Evolutionary conservation across 805 yeast genomes (phyloP).

Genomic region (Hanseniaspora thailandica): DNA sequence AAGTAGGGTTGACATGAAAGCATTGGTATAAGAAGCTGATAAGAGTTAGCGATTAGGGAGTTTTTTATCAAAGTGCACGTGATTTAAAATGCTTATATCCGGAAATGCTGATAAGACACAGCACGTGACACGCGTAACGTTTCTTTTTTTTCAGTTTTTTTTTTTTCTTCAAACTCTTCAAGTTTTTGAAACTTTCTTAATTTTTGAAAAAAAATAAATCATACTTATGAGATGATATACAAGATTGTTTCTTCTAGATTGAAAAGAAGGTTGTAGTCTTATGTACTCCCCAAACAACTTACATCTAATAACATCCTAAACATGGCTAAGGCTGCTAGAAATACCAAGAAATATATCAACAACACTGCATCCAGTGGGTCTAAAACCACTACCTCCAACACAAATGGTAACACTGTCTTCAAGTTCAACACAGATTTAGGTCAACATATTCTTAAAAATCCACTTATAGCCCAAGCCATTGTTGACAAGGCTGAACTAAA

Average conservation of each 20-base stretch:
- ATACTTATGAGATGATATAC: no score
- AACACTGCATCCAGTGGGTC: constrained; percentile 49
- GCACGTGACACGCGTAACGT: neutral
- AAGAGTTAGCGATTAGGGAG: no score
- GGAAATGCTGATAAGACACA: neutral
- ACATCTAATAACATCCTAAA: neutral
- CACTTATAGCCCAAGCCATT: constrained; percentile 93
- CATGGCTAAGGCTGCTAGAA: constrained; percentile 57
- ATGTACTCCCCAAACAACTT: no score
- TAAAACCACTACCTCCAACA: constrained; percentile 41
- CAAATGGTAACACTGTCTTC: constrained; percentile 54
- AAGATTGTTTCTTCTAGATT: no score
- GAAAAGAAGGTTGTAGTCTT: no score
- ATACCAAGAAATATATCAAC: constrained; percentile 43
- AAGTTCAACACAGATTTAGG: constrained; percentile 95
- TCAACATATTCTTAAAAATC: constrained; percentile 92
- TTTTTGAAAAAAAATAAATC: no score
- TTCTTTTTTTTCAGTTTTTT: neutral
- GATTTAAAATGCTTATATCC: neutral
- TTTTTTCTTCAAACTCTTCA: no score
- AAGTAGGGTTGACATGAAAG: no score
- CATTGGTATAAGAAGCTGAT: no score
- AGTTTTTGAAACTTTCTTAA: no score
- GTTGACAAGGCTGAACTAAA: constrained; percentile 90
- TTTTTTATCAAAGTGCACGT: no score